Percentiles rank a stretch among this genome's conserved stretches.
Evolutionary conservation across 495 filamentous ascomycete genomes (phyloP).

Genomic region (Xylaria nigripes): DNA sequence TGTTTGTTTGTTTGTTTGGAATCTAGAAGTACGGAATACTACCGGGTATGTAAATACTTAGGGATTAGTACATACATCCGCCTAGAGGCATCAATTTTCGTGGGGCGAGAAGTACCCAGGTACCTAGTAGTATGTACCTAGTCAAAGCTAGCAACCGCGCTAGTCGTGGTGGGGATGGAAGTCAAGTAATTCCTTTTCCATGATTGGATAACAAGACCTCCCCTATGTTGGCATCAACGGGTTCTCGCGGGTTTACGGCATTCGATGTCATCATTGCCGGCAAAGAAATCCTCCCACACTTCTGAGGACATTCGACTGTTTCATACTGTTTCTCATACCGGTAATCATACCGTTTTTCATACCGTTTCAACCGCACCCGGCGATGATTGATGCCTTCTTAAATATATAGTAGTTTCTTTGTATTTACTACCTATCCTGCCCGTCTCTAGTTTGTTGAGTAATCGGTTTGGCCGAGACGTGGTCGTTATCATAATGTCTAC

Average conservation of each 20-base stretch:
- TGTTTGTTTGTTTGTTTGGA: too few relatives aligned
- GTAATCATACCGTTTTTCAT: background rate
- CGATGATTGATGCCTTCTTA: background rate
- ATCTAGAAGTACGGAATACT: too few relatives aligned
- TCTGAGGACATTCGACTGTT: background rate
- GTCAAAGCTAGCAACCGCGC: too few relatives aligned
- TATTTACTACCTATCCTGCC: background rate
- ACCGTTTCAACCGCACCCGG: background rate
- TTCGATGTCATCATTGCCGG: conserved; percentile 10
- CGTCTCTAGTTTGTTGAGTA: background rate
- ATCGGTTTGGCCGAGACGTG: background rate
- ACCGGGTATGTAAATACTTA: too few relatives aligned
- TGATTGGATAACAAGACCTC: conserved; percentile 6
- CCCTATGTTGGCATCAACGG: background rate
- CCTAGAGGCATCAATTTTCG: too few relatives aligned
- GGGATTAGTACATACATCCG: too few relatives aligned
- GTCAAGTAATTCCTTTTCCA: background rate
- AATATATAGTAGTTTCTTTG: background rate
- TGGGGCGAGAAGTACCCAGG: too few relatives aligned
- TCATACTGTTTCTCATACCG: background rate
- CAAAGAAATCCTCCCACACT: background rate
- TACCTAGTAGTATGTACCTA: too few relatives aligned
- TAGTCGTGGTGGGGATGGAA: background rate
- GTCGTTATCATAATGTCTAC: conserved; percentile 14
- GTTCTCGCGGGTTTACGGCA: background rate